Percentiles rank a stretch among this genome's conserved stretches.
Evolutionary conservation across 1,139 yeast species (phyloP).

Genomic region (Lodderomyces beijingensis): DNA sequence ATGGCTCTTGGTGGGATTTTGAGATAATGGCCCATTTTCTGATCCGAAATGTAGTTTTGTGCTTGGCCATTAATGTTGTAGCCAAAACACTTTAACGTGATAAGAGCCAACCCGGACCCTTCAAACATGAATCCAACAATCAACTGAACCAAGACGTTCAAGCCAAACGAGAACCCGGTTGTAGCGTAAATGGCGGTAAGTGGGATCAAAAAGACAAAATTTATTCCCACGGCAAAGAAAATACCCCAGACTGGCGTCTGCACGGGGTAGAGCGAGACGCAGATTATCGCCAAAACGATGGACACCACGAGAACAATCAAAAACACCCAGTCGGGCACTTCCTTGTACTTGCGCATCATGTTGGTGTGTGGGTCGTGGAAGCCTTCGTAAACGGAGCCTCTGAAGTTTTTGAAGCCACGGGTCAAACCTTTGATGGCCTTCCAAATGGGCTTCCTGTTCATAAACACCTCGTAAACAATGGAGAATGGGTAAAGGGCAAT

Average conservation of each 20-base stretch:
- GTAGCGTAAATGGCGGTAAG: constrained; percentile 45
- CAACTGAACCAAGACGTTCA: constrained; percentile 58
- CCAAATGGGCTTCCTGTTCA: constrained; percentile 25
- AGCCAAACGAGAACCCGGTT: constrained; percentile 50
- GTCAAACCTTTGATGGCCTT: constrained; percentile 10
- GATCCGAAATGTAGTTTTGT: constrained; percentile 50
- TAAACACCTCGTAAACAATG: constrained; percentile 37
- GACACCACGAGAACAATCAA: constrained; percentile 41
- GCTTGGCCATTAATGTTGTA: constrained; percentile 60
- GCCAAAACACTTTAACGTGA: constrained; percentile 56
- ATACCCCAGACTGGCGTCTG: constrained; percentile 53
- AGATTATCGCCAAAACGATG: constrained; percentile 42
- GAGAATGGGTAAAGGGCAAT: constrained; percentile 53
- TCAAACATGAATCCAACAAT: constrained; percentile 62
- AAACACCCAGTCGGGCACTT: constrained; percentile 62
- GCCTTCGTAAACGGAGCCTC: constrained; percentile 23
- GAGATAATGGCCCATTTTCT: constrained; percentile 58
- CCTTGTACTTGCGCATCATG: constrained; percentile 50
- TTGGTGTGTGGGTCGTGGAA: constrained; percentile 49
- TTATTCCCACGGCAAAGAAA: constrained; percentile 50
- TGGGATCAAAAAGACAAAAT: constrained; percentile 51
- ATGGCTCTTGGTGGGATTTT: constrained; percentile 56
- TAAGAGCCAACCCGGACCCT: constrained; percentile 58
- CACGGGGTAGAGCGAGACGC: constrained; percentile 40
- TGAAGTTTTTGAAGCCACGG: constrained; percentile 23